Conservation (phyloP, 371 early-diverging fungal genomes). For the Amoeboaphelidium protococcarum region DNA sequence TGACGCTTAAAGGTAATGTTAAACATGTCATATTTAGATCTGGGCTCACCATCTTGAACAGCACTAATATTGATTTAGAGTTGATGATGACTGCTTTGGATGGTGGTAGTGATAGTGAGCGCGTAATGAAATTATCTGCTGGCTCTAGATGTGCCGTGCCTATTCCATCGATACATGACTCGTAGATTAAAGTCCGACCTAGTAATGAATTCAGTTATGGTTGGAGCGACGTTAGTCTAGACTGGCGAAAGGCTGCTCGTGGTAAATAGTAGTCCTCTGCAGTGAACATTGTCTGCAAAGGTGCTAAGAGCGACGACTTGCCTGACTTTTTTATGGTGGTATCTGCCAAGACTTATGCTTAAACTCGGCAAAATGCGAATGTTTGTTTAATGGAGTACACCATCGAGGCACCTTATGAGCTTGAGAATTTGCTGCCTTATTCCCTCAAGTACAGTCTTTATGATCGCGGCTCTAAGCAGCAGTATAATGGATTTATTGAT, state of each 20-base stretch:
- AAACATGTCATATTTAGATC: constrained; percentile 81
- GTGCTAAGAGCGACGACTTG: too few relatives aligned
- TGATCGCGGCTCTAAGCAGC: constrained; percentile 40
- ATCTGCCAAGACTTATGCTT: too few relatives aligned
- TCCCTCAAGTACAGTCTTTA: constrained; percentile 43
- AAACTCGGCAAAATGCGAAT: too few relatives aligned
- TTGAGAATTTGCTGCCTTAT: constrained; percentile 84
- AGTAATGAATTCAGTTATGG: constrained; percentile 35
- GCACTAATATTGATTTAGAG: constrained; percentile 46
- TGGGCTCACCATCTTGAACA: constrained; percentile 46
- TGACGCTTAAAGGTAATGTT: constrained; percentile 49
- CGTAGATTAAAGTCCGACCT: background rate
- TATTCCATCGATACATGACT: background rate
- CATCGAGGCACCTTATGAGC: too few relatives aligned
- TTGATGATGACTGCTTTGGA: constrained; percentile 33
- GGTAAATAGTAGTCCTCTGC: background rate
- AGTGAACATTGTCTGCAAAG: background rate
- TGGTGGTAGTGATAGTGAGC: constrained; percentile 1
- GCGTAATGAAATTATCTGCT: too few relatives aligned
- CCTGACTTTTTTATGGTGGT: too few relatives aligned
- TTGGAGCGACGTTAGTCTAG: constrained; percentile 38
- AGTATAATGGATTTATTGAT: constrained; percentile 27
- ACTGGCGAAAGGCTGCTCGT: constrained; percentile 33
- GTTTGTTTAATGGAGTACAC: too few relatives aligned
- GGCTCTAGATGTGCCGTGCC: background rate